Percentiles rank a stretch among this genome's conserved stretches.
Evolutionary conservation across 208 protist species (phyloP).

Genomic region (Leishmania guyanensis): DNA sequence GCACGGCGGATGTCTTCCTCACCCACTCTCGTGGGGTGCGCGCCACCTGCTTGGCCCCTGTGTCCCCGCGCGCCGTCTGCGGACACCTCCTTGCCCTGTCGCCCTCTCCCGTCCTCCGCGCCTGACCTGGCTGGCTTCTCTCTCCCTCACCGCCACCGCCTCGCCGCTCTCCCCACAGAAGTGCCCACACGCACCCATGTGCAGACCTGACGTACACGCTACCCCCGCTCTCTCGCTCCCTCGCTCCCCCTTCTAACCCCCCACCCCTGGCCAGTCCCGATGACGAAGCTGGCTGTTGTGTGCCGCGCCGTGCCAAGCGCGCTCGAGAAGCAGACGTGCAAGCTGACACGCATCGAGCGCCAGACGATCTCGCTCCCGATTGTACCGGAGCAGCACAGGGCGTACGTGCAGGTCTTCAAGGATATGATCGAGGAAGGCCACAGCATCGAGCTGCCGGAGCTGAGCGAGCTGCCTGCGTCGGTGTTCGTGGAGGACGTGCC

Average conservation of each 20-base stretch:
- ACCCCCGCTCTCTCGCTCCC: neutral
- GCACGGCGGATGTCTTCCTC: neutral
- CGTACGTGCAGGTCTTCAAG: slow-evolving; percentile 49
- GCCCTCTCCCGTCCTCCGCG: neutral
- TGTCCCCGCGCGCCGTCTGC: neutral
- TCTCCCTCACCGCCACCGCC: neutral
- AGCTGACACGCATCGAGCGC: slow-evolving; percentile 60
- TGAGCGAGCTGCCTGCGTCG: slow-evolving; percentile 49
- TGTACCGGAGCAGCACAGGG: slow-evolving; percentile 42
- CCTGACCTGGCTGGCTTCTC: neutral
- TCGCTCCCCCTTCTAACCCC: neutral
- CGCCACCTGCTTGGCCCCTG: neutral
- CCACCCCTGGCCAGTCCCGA: slow-evolving; percentile 7
- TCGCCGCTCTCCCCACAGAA: neutral
- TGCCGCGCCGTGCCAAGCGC: slow-evolving; percentile 39
- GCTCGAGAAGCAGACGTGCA: slow-evolving; percentile 41
- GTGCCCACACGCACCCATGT: neutral
- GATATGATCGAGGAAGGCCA: slow-evolving; percentile 45
- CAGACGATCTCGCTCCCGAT: slow-evolving; percentile 36
- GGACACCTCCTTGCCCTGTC: neutral
- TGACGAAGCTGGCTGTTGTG: slow-evolving; percentile 52
- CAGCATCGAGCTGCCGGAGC: slow-evolving; percentile 44
- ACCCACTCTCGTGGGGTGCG: neutral
- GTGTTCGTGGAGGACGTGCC: slow-evolving; percentile 62
- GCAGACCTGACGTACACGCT: neutral